A percentile compares a stretch with the other conserved stretches of the same genome.
phyloP scores from a whole-genome alignment of 2,329 filamentous ascomycete genomes.

The Cladosporium halotolerans region DNA sequence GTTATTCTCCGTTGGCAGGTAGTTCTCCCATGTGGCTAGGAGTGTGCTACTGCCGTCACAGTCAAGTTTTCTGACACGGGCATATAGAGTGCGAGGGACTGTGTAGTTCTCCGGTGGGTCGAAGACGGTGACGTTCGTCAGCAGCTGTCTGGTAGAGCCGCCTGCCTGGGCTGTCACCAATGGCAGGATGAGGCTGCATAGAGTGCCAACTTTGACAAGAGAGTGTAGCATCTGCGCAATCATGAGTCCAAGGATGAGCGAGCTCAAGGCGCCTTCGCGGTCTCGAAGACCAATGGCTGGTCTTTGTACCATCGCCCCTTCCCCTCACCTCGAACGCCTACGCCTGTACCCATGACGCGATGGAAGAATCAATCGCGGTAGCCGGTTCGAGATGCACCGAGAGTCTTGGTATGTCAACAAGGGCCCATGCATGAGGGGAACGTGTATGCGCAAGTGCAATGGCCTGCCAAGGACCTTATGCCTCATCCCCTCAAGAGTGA shows the following conservation, averaged over 20 bases:
- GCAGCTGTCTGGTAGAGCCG: slow-evolving; percentile 5
- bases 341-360: neutral
- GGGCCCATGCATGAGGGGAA: neutral
- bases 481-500: too few relatives aligned
- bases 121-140: slow-evolving; percentile 22
- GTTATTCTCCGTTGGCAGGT: slow-evolving; percentile 40
- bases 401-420: neutral
- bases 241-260: too few relatives aligned
- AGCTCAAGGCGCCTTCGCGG: too few relatives aligned
- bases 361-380: neutral
- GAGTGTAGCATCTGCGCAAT: too few relatives aligned
- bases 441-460: too few relatives aligned
- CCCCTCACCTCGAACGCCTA: neutral
- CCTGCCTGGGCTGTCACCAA: slow-evolving; percentile 6
- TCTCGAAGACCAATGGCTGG: too few relatives aligned
- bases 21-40: slow-evolving; percentile 52
- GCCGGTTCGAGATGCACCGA: neutral
- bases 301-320: too few relatives aligned
- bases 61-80: slow-evolving; percentile 42
- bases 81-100: slow-evolving; percentile 43
- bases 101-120: slow-evolving; percentile 24
- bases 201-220: neutral
- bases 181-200: neutral
- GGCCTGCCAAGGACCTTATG: too few relatives aligned
- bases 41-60: slow-evolving; percentile 29